Conservation (phyloP, 176 grass and related monocot genomes). For the Sorghum bicolor region DNA sequence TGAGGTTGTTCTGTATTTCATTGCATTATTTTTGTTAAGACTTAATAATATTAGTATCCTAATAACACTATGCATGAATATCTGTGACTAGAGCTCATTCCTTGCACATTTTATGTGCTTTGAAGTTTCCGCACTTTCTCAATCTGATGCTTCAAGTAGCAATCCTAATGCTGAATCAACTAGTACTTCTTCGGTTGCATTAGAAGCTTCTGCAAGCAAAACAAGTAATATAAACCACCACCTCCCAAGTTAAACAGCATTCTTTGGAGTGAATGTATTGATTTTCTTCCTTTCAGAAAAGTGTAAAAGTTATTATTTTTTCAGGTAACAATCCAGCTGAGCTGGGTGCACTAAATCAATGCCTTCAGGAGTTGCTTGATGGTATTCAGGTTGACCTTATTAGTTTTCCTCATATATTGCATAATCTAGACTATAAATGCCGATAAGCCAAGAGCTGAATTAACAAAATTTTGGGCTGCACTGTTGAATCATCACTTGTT, state of each 20-base stretch:
- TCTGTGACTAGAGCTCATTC: constrained; percentile 69
- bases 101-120: constrained; percentile 99
- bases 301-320: constrained; percentile 26
- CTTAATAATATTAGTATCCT: constrained; percentile 12
- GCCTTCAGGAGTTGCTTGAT: constrained; percentile 75
- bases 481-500: constrained; percentile 2
- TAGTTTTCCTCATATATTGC: background rate
- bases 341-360: constrained; percentile 61
- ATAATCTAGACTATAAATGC: background rate
- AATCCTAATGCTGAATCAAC: constrained; percentile 32
- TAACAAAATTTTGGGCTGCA: constrained; percentile 6
- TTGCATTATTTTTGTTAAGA: constrained; percentile 2
- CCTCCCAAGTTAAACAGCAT: constrained; percentile 15
- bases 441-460: background rate
- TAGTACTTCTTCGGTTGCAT: constrained; percentile 15
- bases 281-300: background rate
- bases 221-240: constrained; percentile 27
- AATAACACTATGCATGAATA: constrained; percentile 11
- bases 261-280: constrained; percentile 1
- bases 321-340: constrained; percentile 55
- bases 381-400: constrained; percentile 65
- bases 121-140: constrained; percentile 49
- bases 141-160: constrained; percentile 36
- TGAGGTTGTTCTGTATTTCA: constrained; percentile 51
- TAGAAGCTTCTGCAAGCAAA: constrained; percentile 42